A percentile compares a stretch with the other conserved stretches of the same genome.
Conservation (phyloP, 176 grass and related monocot genomes). For the Alloteropsis semialata region DNA sequence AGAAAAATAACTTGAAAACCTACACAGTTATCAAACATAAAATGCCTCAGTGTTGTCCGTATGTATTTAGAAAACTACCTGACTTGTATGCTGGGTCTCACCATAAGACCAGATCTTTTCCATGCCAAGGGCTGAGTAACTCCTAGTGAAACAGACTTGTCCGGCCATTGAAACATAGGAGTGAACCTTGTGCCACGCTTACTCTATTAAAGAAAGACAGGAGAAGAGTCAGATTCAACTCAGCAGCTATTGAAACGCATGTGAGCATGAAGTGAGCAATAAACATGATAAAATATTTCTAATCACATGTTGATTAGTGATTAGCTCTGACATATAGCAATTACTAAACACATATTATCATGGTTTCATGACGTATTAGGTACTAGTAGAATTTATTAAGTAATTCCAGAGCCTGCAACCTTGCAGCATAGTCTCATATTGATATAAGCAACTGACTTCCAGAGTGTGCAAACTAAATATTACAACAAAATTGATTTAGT, state of each 20-base stretch:
- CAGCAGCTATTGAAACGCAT: not conserved
- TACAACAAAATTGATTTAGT: not conserved
- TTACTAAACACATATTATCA: not conserved
- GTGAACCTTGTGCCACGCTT: slow-evolving; percentile 66
- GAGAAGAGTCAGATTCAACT: not conserved
- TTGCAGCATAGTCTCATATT: not conserved
- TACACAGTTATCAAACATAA: slow-evolving; percentile 3
- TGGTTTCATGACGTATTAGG: not conserved
- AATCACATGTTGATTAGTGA: not conserved
- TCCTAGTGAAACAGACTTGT: slow-evolving; percentile 77
- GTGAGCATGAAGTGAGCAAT: not conserved
- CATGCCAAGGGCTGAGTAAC: slow-evolving; percentile 69
- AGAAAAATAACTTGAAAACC: slow-evolving; percentile 69
- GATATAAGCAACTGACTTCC: not conserved
- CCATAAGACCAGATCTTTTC: slow-evolving; percentile 77
- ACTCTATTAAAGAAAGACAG: slow-evolving; percentile 39
- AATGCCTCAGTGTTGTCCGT: not conserved
- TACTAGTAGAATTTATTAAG: not conserved
- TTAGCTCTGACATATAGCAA: not conserved
- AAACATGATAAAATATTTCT: not conserved
- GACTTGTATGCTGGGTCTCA: slow-evolving; percentile 79
- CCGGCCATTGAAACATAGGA: slow-evolving; percentile 72
- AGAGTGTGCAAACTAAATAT: not conserved
- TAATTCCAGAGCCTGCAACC: not conserved
- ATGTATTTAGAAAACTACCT: slow-evolving; percentile 55